These are phyloP conservation scores for Begonia fuchsioides DNA, from an alignment of 306 rosid species.

Conservation along the genomic window DNA sequence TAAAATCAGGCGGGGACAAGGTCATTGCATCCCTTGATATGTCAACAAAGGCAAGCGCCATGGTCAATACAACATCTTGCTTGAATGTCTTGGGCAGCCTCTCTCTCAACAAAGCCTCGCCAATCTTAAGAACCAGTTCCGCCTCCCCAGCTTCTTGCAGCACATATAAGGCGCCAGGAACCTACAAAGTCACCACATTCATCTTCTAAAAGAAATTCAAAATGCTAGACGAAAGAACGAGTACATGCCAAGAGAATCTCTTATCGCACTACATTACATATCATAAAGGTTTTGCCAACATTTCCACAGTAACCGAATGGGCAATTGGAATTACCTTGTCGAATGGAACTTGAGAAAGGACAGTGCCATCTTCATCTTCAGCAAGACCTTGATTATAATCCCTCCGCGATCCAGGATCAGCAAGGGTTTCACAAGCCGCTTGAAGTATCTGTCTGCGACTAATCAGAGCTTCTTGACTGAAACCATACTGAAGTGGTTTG, in stretches of 20 bases:
- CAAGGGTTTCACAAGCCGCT: conserved; percentile 91
- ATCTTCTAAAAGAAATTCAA: conserved; percentile 1
- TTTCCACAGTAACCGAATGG: neutral
- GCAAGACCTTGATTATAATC: conserved; percentile 68
- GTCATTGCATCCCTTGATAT: conserved; percentile 89
- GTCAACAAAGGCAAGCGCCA: conserved; percentile 85
- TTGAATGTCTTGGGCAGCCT: conserved; percentile 80
- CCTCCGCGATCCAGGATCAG: conserved; percentile 41
- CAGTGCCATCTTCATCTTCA: conserved; percentile 45
- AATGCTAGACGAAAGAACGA: neutral
- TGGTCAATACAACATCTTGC: conserved; percentile 79
- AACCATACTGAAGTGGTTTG: conserved; percentile 76
- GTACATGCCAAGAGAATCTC: neutral
- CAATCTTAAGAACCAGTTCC: conserved; percentile 56
- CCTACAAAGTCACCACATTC: conserved; percentile 32
- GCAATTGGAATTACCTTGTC: conserved; percentile 38
- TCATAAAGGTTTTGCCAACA: too few species aligned
- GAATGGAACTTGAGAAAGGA: conserved; percentile 73
- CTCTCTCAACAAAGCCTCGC: conserved; percentile 66
- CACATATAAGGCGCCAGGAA: conserved; percentile 85
- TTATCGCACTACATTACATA: too few species aligned
- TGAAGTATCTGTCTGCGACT: conserved; percentile 84
- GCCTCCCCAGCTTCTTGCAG: conserved; percentile 91
- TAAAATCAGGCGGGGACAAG: conserved; percentile 60
- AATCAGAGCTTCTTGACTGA: conserved; percentile 62